Evolutionary conservation across 2,329 filamentous ascomycete species (phyloP), one percentile per base, ranked within the genome.

Genomic region (Venturia aucupariae): DNA sequence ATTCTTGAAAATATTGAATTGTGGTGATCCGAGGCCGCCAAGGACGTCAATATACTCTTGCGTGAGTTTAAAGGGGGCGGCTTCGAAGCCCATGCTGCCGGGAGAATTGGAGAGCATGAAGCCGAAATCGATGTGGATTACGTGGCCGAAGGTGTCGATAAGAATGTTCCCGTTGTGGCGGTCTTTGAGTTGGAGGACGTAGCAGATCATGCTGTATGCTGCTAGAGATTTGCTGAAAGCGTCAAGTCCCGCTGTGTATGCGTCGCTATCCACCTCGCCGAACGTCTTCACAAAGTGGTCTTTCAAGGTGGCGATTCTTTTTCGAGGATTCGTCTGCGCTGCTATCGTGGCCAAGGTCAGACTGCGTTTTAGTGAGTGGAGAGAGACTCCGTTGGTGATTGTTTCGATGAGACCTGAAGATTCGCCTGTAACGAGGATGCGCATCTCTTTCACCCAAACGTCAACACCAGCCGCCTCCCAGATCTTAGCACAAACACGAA

Each of bases 21-120:
- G 86, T 3, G 83, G 80, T 1, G 87, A 88, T 4, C 84, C 84
- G 6, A 90, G 74, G 1, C 90, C 90, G 22, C 90, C 90, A 38
- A 94, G 78, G 8, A 94, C 88, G 69, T 94, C 90, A 46, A 94
- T 87, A 72, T 94, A 94, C 72, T 94, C 90, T 68, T 92, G 85
- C 1, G 90, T 92, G 32, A 94, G 80, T 78, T 94, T 94, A 76
- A 94, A 94, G 0, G 90, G 90, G 4, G 90, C 90, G 17, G 90
- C 90, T 76, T 94, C 90, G 70, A 94, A 94, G 2, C 89, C 90
- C 72, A 94, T 90, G 10, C 86, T 89, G 0, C 90, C 90, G 0
- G 90, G 90, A 1, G 89, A 92, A 74, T 94, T 94, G 59, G 89
- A 92, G 41, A 94, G 80, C 89, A 94, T 93, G 74, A 94, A 94